Evolutionary conservation across 73 alveolate species (phyloP).

Genomic region (Tetrahymena borealis): DNA sequence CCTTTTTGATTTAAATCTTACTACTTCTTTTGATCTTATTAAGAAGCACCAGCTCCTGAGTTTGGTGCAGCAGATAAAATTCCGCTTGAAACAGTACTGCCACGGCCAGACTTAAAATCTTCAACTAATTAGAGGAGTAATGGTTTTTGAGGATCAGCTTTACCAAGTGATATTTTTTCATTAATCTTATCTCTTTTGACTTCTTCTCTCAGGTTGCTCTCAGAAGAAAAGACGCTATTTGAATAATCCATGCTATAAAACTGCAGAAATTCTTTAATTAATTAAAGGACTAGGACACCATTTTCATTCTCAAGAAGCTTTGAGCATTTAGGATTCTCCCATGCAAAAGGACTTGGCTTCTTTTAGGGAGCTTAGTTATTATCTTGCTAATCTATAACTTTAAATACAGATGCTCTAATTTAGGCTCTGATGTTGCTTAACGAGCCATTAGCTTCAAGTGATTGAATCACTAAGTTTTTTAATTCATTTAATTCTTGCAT

Average conservation of each 20-base stretch:
- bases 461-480: constrained; percentile 29
- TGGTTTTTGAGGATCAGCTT: constrained; percentile 17
- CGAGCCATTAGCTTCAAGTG: constrained; percentile 41
- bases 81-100: background rate
- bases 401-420: constrained; percentile 46
- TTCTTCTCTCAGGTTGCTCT: constrained; percentile 35
- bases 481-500: constrained; percentile 42
- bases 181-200: constrained; percentile 28
- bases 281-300: constrained; percentile 18
- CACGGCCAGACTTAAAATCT: background rate
- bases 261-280: constrained; percentile 31
- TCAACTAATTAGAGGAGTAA: constrained; percentile 6
- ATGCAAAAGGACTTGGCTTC: constrained; percentile 38
- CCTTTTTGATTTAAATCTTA: background rate
- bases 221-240: constrained; percentile 24
- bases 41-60: background rate
- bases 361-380: background rate
- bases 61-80: background rate
- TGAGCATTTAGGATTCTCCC: constrained; percentile 39
- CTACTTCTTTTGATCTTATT: background rate
- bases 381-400: constrained; percentile 36
- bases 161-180: constrained; percentile 13
- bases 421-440: constrained; percentile 40
- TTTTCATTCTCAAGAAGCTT: constrained; percentile 6
- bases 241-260: constrained; percentile 36